Base-by-base conservation (phyloP, 1,284 basidiomycete genomes). In the Cutaneotrichosporon spelunceum region DNA sequence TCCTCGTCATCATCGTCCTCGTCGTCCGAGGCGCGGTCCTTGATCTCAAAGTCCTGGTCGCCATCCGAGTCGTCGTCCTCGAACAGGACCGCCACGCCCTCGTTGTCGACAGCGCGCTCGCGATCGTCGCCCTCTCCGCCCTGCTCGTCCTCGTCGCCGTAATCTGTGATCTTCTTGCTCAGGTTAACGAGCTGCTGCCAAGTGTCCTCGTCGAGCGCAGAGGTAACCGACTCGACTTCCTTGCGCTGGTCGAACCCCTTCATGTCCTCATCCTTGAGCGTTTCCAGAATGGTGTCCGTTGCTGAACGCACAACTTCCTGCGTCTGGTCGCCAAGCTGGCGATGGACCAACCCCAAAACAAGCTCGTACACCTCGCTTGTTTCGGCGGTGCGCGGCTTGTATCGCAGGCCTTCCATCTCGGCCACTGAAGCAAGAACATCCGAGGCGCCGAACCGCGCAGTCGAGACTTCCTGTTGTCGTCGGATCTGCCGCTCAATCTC, bases 191-290 rank as follows among this genome's bases (percentile, higher is more conserved):
- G 84, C 78, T 94, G 90, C 16, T 88, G 85, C 77, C 98, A 99
- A 4, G 81, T 75, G 66, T 97, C 94, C 70, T 85, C 86, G 13
- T 85, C 79, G 13, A 96, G 75, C 0, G 83, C 66, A 0, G 90
- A 86, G 4, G 95, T 75, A 54, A 98, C 84, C 14, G 87, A 86
- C 78, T 97, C 89, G 30, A 95, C 86, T 72, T 97, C 93, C 80
- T 88, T 91, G 80, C 97, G 96, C 84, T 95, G 95, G 83, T 99
- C 96, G 72, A 97, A 92, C 78, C 99, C 95, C 80, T 94, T 96
- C 81, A 94, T 78, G 64, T 84, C 82, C 67, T 96, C 93, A 72
- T 87, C 89, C 81, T 98, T 99, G 71, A 99, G 84, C 4, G 86
- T 85, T 80, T 96, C 93, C 55, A 99, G 82, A 1, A 94, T 88